Percentiles rank a stretch among this genome's conserved stretches.
phyloP scores from a whole-genome alignment of 805 yeast species.

The Pichia heedii region DNA sequence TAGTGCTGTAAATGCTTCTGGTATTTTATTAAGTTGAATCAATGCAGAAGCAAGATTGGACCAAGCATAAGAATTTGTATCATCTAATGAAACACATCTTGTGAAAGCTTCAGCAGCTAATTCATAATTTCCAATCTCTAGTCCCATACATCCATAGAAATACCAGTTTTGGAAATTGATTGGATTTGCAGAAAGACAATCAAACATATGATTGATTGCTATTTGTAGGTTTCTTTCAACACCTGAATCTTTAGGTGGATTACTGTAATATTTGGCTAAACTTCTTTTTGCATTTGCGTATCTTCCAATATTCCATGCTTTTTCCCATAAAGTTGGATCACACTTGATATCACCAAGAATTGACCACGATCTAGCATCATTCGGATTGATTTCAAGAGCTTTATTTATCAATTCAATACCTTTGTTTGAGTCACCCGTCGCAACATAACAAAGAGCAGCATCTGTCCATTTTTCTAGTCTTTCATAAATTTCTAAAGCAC shows the following conservation, averaged over 20 bases:
- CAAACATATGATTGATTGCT: conserved; percentile 63
- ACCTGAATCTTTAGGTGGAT: conserved; percentile 51
- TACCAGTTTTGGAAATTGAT: conserved; percentile 78
- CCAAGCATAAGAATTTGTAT: conserved; percentile 78
- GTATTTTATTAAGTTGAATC: conserved; percentile 49
- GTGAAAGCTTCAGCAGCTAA: conserved; percentile 88
- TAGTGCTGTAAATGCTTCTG: conserved; percentile 80
- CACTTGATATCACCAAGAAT: conserved; percentile 78
- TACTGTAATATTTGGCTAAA: conserved; percentile 61
- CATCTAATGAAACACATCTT: conserved; percentile 80
- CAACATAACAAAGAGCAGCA: conserved; percentile 84
- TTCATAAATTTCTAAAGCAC: conserved; percentile 85
- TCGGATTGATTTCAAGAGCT: conserved; percentile 48
- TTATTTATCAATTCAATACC: conserved; percentile 53
- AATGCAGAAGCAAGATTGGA: conserved; percentile 81
- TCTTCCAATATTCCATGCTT: conserved; percentile 79
- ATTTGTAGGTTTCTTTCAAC: conserved; percentile 38
- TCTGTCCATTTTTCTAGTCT: conserved; percentile 69
- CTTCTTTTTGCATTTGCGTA: conserved; percentile 84
- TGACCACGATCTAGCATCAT: conserved; percentile 76
- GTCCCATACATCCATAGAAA: conserved; percentile 83
- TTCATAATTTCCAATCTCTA: conserved; percentile 62
- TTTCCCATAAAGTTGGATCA: conserved; percentile 69
- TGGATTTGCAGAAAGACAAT: conserved; percentile 66
- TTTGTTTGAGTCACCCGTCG: conserved; percentile 61